Base-by-base conservation (phyloP, 306 rosid genomes). In the Fagus sylvatica region DNA sequence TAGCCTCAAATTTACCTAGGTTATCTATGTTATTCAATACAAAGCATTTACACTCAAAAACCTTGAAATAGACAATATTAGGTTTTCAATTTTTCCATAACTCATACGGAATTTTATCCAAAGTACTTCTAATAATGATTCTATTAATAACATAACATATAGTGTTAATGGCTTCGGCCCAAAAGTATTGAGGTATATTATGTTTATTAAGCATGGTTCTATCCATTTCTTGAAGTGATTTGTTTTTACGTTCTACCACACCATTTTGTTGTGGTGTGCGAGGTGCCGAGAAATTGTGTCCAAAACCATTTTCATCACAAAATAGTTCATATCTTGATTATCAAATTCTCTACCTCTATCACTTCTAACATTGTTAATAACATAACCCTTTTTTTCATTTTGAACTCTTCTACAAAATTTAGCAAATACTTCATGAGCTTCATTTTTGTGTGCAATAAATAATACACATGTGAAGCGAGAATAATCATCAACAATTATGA, bases 221-320 rank as follows among this genome's bases (percentile, higher is more conserved):
- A 1, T 2, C n/a, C 69, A 30, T 62, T 0, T 65, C 49, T 13
- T 32, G 7, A 30, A 62, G 11, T 3, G 41, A 5, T 16, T 0
- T 62, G 34, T 72, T 72, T 16, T 54, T 72, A 22, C 65, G 15
- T 49, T 76, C 53, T 1, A 49, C 65, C 15, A 76, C 73, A 0
- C 53, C 22, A 53, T 65, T 76, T 76, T 51, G 28, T 76, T 65
- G 37, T 2, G 79, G 73, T 1, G 73, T 65, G n/a, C 73, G 7
- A 6, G 22, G 65, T 12, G 64, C 30, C 0, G 46, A 76, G 15
- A 65, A 51, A 34, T 64, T 64, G 16, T 76, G 65, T 30, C 3
- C 10, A 76, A 48, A 30, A 33, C 53, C 51, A 76, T 57, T 16
- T 64, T 65, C 32, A 3, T 76, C 69, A 59, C 77, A 74, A 74